Percentiles rank a stretch among this genome's conserved stretches.
Conservation (phyloP, 345 rosid genomes). For the Mercurialis annua region DNA sequence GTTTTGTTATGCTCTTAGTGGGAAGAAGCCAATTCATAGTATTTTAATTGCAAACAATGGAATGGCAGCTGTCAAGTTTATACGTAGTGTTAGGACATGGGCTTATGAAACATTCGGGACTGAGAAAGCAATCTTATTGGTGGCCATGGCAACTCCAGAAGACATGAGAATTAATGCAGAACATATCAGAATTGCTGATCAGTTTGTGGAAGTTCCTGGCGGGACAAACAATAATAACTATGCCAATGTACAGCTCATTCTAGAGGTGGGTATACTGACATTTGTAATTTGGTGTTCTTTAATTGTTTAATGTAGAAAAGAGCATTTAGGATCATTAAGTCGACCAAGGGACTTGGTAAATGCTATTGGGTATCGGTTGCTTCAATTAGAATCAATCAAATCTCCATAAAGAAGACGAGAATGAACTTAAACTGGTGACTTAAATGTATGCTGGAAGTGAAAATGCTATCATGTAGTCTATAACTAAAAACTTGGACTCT, state of each 20-base stretch:
- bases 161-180: constrained; percentile 99
- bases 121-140: constrained; percentile 91
- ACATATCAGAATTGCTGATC: constrained; percentile 97
- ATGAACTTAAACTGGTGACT: neutral
- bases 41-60: constrained; percentile 96
- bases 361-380: neutral
- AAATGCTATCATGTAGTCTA: neutral
- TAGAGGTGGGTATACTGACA: constrained; percentile 59
- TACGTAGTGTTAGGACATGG: constrained; percentile 94
- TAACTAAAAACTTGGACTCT: neutral
- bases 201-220: constrained; percentile 99
- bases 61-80: constrained; percentile 99
- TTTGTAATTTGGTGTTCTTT: constrained; percentile 5
- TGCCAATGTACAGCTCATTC: constrained; percentile 98
- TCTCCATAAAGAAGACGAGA: neutral
- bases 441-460: neutral
- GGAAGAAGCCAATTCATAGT: constrained; percentile 81
- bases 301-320: constrained; percentile 1
- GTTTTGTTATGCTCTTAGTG: constrained; percentile 82
- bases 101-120: constrained; percentile 98
- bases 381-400: neutral
- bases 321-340: neutral
- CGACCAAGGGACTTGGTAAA: neutral
- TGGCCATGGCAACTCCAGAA: constrained; percentile 99
- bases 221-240: constrained; percentile 99